Evolutionary conservation across 1,139 yeast species (phyloP).

Genomic region (Kurtzmaniella natalensis): DNA sequence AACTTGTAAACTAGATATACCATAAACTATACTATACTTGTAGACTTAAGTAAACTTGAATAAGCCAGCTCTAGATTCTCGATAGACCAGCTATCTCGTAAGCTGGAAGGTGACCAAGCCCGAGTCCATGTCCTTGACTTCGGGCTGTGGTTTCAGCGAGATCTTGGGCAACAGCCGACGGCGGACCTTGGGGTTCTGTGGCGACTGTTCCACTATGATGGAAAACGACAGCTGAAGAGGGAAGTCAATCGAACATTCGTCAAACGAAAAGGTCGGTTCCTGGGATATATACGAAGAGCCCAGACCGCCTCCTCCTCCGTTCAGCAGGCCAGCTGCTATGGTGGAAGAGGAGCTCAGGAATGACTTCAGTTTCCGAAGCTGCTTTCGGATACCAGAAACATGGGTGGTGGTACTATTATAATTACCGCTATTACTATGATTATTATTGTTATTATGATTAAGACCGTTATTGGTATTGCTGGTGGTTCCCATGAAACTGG

Average conservation of each 20-base stretch:
- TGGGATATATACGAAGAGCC: not conserved
- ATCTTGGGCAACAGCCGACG: slow-evolving; percentile 4
- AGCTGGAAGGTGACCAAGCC: slow-evolving; percentile 6
- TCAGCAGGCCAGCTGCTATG: slow-evolving; percentile 1
- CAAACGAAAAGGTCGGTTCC: slow-evolving; percentile 11
- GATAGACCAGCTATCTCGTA: too few relatives aligned
- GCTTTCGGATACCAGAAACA: slow-evolving; percentile 3
- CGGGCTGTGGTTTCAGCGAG: slow-evolving; percentile 1
- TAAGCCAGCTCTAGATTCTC: too few relatives aligned
- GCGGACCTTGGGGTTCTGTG: slow-evolving; percentile 1
- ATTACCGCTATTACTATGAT: too few relatives aligned
- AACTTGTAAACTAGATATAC: too few relatives aligned
- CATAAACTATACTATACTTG: too few relatives aligned
- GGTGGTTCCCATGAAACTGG: not conserved
- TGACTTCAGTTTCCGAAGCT: slow-evolving; percentile 7
- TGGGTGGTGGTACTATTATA: too few relatives aligned
- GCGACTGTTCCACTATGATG: slow-evolving; percentile 1
- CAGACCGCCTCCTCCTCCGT: not conserved
- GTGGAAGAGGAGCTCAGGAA: slow-evolving; percentile 3
- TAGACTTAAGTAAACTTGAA: too few relatives aligned
- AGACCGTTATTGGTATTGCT: too few relatives aligned
- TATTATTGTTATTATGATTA: too few relatives aligned
- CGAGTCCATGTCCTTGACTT: slow-evolving; percentile 5
- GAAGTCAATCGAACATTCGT: slow-evolving; percentile 14
- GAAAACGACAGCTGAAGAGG: slow-evolving; percentile 2